Evolutionary conservation across 2,329 filamentous ascomycete species (phyloP).

Genomic region (Colletotrichum gigasporum): DNA sequence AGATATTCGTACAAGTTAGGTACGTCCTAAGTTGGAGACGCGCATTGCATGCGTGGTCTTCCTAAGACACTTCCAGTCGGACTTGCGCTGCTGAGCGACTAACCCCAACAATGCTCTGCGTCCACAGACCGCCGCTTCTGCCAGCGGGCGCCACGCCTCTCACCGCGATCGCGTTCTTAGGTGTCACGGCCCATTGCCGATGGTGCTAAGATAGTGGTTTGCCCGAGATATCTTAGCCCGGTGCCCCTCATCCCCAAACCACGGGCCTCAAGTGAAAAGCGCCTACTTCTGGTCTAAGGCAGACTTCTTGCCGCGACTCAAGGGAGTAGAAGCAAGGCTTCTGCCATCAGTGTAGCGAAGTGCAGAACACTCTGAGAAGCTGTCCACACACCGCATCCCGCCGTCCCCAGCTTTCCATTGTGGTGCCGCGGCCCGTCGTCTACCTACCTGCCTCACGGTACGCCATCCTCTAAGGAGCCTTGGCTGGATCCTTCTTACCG

Average conservation of each 20-base stretch:
- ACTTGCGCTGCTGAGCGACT: background rate
- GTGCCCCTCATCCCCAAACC: conserved; percentile 7
- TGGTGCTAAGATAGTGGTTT: conserved; percentile 6
- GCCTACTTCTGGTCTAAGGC: background rate
- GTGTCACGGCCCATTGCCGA: conserved; percentile 9
- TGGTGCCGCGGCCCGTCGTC: no score
- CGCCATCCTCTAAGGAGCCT: no score
- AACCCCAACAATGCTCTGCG: conserved; percentile 23
- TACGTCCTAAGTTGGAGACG: no score
- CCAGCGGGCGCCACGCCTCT: conserved; percentile 15
- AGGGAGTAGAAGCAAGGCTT: no score
- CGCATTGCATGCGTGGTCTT: conserved; percentile 1
- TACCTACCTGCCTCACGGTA: background rate
- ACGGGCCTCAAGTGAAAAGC: background rate
- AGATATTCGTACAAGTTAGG: background rate
- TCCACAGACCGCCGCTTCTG: conserved; percentile 26
- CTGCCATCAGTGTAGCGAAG: no score
- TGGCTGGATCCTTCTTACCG: no score
- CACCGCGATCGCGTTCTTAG: background rate
- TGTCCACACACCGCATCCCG: conserved; percentile 2
- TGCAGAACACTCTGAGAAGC: no score
- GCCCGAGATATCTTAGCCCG: conserved; percentile 1
- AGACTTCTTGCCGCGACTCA: background rate
- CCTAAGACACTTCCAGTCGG: background rate
- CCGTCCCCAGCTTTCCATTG: no score